Evolutionary conservation across 208 protist genomes (phyloP).

Genomic region (Angomonas deanei): DNA sequence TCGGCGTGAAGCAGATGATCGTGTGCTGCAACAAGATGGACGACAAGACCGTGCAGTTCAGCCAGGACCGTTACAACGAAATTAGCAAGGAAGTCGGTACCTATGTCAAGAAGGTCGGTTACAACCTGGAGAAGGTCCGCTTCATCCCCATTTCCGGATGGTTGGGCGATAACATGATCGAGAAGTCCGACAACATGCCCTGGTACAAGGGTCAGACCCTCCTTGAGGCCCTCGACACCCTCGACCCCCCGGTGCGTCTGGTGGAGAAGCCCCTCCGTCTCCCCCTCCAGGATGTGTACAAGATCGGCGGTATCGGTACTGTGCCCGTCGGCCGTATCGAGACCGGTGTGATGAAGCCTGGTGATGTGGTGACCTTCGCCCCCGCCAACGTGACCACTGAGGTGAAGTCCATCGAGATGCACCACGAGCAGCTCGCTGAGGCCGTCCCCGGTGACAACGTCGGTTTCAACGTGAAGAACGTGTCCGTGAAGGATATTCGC

Average conservation of each 20-base stretch:
- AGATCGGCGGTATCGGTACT: conserved; percentile 86
- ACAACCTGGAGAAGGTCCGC: conserved; percentile 88
- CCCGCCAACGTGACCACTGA: conserved; percentile 34
- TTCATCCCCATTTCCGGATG: conserved; percentile 95
- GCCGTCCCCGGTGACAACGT: conserved; percentile 91
- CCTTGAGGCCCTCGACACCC: conserved; percentile 87
- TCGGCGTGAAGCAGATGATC: conserved; percentile 90
- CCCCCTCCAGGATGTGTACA: conserved; percentile 96
- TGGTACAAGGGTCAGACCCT: conserved; percentile 93
- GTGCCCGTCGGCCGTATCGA: conserved; percentile 58
- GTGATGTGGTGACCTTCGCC: conserved; percentile 55
- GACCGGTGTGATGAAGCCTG: conserved; percentile 40
- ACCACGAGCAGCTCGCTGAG: conserved; percentile 72
- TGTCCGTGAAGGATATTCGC: conserved; percentile 89
- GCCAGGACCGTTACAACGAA: conserved; percentile 85
- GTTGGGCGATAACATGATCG: conserved; percentile 93
- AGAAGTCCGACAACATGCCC: conserved; percentile 82
- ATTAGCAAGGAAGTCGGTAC: conserved; percentile 64
- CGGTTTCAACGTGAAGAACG: conserved; percentile 93
- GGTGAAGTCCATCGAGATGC: conserved; percentile 89
- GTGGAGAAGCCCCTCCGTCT: conserved; percentile 93
- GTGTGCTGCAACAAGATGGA: conserved; percentile 90
- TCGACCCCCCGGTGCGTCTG: conserved; percentile 78
- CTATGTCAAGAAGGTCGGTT: conserved; percentile 90
- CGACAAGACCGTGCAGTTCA: conserved; percentile 86